These are phyloP conservation scores for Tricholoma flavovirens DNA, from an alignment of 768 basidiomycete genomes.

Conservation along the genomic window DNA sequence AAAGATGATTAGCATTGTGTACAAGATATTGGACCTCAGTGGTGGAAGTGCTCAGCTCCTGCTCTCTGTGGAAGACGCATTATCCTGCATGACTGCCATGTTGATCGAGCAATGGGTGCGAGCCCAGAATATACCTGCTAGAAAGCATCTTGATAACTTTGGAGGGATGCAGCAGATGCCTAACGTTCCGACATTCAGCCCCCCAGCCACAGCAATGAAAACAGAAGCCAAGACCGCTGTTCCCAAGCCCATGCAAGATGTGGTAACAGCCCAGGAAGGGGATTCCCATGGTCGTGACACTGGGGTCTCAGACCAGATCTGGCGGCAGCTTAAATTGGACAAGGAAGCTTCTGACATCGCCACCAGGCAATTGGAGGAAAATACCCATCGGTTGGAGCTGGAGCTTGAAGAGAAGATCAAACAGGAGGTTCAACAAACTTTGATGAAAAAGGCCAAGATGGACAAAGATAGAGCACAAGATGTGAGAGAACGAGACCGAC, in stretches of 20 bases:
- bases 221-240: neutral
- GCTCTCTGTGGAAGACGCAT: neutral
- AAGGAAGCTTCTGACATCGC: neutral
- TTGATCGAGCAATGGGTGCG: neutral
- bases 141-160: neutral
- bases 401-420: neutral
- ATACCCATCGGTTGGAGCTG: neutral
- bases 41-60: neutral
- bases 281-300: neutral
- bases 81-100: neutral
- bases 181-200: neutral
- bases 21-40: neutral
- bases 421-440: neutral
- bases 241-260: neutral
- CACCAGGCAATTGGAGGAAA: neutral
- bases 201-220: neutral
- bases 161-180: neutral
- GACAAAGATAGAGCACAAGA: neutral
- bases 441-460: neutral
- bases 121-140: neutral
- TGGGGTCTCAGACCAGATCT: neutral
- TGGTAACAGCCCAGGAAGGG: neutral
- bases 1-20: constrained; percentile 26
- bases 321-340: neutral
- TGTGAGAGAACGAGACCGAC: neutral